Evolutionary conservation across 352 stramenopile genomes (phyloP).

Genomic region (Pseudoperonospora humuli): DNA sequence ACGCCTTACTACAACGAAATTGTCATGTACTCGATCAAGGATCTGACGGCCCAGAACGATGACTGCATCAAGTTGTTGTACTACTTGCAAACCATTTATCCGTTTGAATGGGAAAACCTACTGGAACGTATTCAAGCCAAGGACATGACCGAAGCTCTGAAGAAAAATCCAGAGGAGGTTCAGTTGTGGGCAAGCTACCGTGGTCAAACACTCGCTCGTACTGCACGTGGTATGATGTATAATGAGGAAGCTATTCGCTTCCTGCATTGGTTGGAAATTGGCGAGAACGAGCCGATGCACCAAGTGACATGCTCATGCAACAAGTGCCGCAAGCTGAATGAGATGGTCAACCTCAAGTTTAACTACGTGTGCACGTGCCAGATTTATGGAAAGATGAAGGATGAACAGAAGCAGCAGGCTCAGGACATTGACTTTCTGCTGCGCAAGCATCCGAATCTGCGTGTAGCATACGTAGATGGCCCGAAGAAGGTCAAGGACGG

Average conservation of each 20-base stretch:
- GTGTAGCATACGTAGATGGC: slow-evolving; percentile 72
- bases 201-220: slow-evolving; percentile 70
- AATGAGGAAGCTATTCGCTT: slow-evolving; percentile 79
- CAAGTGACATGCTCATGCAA: slow-evolving; percentile 65
- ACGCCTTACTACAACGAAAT: slow-evolving; percentile 87
- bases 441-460: slow-evolving; percentile 60
- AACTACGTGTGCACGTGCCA: slow-evolving; percentile 85
- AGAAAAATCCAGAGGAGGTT: slow-evolving; percentile 73
- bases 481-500: slow-evolving; percentile 84
- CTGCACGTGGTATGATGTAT: slow-evolving; percentile 82
- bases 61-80: slow-evolving; percentile 94
- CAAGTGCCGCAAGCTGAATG: slow-evolving; percentile 70
- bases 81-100: slow-evolving; percentile 89
- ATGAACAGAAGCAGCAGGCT: slow-evolving; percentile 74
- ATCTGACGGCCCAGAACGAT: slow-evolving; percentile 77
- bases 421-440: slow-evolving; percentile 71
- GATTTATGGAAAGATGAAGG: slow-evolving; percentile 80
- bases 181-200: slow-evolving; percentile 77
- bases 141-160: slow-evolving; percentile 73
- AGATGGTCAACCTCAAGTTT: slow-evolving; percentile 81
- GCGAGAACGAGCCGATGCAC: slow-evolving; percentile 81
- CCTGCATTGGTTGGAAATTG: slow-evolving; percentile 78
- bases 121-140: slow-evolving; percentile 66
- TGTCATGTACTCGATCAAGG: slow-evolving; percentile 83
- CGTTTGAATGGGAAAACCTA: slow-evolving; percentile 77